These are phyloP conservation scores for Stevia rebaudiana DNA, from an alignment of 140 eudicot species.

Conservation along the genomic window DNA sequence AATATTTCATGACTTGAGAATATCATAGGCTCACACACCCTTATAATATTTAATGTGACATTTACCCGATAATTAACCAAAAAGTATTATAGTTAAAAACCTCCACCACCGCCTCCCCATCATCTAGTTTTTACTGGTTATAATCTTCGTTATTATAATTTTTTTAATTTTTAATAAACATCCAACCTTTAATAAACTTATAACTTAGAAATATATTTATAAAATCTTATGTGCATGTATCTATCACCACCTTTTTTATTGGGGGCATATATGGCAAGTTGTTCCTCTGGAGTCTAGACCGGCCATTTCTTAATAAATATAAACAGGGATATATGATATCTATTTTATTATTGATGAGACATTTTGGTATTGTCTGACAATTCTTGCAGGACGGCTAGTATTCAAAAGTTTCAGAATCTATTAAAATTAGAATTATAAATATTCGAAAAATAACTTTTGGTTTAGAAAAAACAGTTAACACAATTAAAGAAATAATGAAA, in stretches of 20 bases:
- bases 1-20: neutral
- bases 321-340: no score
- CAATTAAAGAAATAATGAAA: neutral
- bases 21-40: neutral
- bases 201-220: neutral
- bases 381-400: neutral
- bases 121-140: constrained; percentile 7
- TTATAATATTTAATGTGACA: neutral
- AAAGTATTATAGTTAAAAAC: constrained; percentile 12
- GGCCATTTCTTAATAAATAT: neutral
- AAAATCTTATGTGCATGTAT: constrained; percentile 2
- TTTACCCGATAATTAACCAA: constrained; percentile 9
- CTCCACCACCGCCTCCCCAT: constrained; percentile 28
- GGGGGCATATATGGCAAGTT: constrained; percentile 14
- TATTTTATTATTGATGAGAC: neutral
- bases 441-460: neutral
- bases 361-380: neutral
- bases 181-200: neutral
- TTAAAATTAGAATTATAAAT: neutral
- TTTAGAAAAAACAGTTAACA: neutral
- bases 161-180: neutral
- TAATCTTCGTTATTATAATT: no score
- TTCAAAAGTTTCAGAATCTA: neutral
- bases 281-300: neutral
- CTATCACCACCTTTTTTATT: constrained; percentile 10